Percentiles rank a stretch among this genome's conserved stretches.
These are phyloP conservation scores for Debaryomyces prosopidis DNA, from an alignment of 805 yeast genomes.

Conservation along the genomic window DNA sequence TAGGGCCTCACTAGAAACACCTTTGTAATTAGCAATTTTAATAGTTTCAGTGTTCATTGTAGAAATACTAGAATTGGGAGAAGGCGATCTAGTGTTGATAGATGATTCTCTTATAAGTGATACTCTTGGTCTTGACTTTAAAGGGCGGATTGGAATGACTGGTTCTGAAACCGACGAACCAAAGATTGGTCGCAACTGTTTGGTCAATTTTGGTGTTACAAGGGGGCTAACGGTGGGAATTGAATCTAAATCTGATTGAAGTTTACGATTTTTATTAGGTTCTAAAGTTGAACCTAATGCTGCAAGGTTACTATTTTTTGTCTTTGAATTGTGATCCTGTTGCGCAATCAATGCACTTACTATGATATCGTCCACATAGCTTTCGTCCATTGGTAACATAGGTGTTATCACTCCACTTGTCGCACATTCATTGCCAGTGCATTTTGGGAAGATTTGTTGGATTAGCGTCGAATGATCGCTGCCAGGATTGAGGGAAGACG, in stretches of 20 bases:
- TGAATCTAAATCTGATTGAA: background rate
- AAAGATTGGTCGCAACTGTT: background rate
- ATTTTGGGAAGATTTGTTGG: constrained; percentile 7
- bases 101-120: background rate
- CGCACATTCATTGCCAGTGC: constrained; percentile 7
- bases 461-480: background rate
- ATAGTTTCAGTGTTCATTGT: constrained; percentile 18
- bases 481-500: background rate
- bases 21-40: constrained; percentile 15
- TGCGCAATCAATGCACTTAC: constrained; percentile 6
- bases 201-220: background rate
- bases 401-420: background rate
- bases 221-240: background rate
- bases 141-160: background rate
- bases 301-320: constrained; percentile 3
- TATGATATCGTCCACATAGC: constrained; percentile 5
- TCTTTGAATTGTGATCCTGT: constrained; percentile 1
- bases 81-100: constrained; percentile 13
- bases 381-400: constrained; percentile 9
- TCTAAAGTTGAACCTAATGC: constrained; percentile 8
- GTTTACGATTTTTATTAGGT: background rate
- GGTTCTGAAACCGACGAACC: background rate
- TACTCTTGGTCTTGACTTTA: background rate
- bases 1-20: constrained; percentile 24
- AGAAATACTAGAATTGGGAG: constrained; percentile 20